These are phyloP conservation scores for Candida morakotiae DNA, from an alignment of 805 yeast genomes.

Conservation along the genomic window DNA sequence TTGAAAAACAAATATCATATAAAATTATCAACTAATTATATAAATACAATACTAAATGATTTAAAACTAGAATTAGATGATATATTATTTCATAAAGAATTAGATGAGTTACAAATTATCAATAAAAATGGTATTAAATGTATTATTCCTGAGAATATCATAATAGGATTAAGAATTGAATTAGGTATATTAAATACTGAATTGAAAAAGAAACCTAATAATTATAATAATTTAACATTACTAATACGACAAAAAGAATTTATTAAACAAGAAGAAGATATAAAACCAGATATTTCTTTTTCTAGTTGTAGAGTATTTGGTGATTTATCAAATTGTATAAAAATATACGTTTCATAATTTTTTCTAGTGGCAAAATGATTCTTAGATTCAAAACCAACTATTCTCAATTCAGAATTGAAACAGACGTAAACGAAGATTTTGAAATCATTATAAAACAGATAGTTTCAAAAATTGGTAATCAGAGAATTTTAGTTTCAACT, in stretches of 20 bases:
- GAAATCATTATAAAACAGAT: conserved; percentile 40
- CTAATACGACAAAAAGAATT: conserved; percentile 1
- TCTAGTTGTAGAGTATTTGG: conserved; percentile 3
- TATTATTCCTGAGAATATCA: conserved; percentile 1
- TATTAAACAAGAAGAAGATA: conserved; percentile 1
- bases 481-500: conserved; percentile 26
- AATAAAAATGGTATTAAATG: neutral
- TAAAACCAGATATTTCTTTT: conserved; percentile 1
- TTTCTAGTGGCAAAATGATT: conserved; percentile 17
- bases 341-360: conserved; percentile 7
- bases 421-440: conserved; percentile 44
- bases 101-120: neutral
- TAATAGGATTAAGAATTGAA: conserved; percentile 5
- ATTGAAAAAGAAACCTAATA: neutral
- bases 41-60: conserved; percentile 5
- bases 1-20: conserved; percentile 10
- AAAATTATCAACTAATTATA: conserved; percentile 9
- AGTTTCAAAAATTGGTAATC: conserved; percentile 17
- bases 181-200: conserved; percentile 5
- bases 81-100: neutral
- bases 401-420: conserved; percentile 71
- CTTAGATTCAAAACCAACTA: conserved; percentile 79
- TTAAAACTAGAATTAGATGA: conserved; percentile 1
- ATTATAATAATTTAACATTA: conserved; percentile 1
- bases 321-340: conserved; percentile 9